Evolutionary conservation across 495 filamentous ascomycete species (phyloP), one percentile per base, ranked within the genome.

Genomic region (Aspergillus nanangensis): DNA sequence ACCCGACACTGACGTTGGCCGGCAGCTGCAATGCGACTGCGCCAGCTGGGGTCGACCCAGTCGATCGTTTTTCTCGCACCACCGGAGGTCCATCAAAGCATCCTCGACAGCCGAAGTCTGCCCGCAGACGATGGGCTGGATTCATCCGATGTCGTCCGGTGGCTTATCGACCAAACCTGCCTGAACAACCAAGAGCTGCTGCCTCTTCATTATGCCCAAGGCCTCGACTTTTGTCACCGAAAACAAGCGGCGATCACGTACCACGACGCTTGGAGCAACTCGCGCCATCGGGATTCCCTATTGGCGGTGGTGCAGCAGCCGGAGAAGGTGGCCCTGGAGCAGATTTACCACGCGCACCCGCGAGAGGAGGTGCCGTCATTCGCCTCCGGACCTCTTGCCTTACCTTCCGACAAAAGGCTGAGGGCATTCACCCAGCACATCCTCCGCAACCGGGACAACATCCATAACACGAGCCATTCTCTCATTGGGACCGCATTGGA

Each of bases 111-210:
- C 14, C 45, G 51, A 22, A 4, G 42, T 8, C 58, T 57, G 33
- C 31, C 14, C 1, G 5, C 25, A 0, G 21, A 34, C 10, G 50
- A 53, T 5, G 15, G 2, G 1, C 1, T 61, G 4, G 69, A 74
- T 44, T 79, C 76, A 0, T 51, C 60, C 8, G 75, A 84, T 39
- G 75, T 83, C 27, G 63, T 84, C 5, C 45, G 52, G 25, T 85
- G 82, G 82, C 67, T 82, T 4, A 61, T 87, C 0, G 68, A 81
- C 39, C 78, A 83, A 38, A 82, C 81, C 0, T 86, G 82, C 51
- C 62, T 55, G 15, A 67, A 53, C 9, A 80, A 74, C 24, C 71
- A 78, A 44, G 74, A 82, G 17, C 41, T 82, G 0, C 73, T 77
- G 35, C 65, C 75, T 0, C 62, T 85, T 0, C 83, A 77, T 37